Percentiles rank a stretch among this genome's conserved stretches.
Conservation (phyloP, 495 filamentous ascomycete genomes). For the Copromyces sp. region DNA sequence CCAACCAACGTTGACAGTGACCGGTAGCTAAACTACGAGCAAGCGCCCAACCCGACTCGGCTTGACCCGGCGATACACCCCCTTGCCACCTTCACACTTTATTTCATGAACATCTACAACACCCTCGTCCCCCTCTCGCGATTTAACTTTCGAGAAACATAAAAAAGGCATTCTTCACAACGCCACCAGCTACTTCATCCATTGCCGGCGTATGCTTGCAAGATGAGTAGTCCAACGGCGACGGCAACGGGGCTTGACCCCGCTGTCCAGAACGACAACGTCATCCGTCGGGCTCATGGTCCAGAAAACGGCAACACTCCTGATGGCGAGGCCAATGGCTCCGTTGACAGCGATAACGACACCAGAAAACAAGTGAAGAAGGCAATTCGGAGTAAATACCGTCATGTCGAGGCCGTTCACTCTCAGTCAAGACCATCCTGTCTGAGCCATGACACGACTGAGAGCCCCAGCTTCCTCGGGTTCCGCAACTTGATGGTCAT, state of each 20-base stretch:
- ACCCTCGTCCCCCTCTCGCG: background rate
- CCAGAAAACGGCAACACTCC: background rate
- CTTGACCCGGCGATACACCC: background rate
- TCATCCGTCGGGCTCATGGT: background rate
- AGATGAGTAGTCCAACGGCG: constrained; percentile 13
- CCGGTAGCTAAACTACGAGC: background rate
- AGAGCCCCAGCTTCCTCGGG: constrained; percentile 74
- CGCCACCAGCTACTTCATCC: background rate
- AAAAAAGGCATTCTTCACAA: background rate
- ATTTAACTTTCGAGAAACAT: background rate
- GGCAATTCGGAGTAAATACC: constrained; percentile 51
- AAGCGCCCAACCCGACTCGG: background rate
- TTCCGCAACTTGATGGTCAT: constrained; percentile 96
- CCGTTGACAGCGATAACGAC: constrained; percentile 6
- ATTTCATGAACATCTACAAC: background rate
- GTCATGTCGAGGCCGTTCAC: constrained; percentile 82
- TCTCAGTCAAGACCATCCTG: constrained; percentile 60
- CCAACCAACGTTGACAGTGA: background rate
- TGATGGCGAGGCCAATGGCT: background rate
- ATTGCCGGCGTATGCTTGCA: background rate
- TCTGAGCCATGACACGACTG: constrained; percentile 69
- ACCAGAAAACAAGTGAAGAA: constrained; percentile 10
- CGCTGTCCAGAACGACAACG: background rate
- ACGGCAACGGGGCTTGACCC: constrained; percentile 6
- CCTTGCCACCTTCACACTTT: background rate